Base-by-base conservation (phyloP, 2,329 filamentous ascomycete genomes). In the Neobulgaria alba region DNA sequence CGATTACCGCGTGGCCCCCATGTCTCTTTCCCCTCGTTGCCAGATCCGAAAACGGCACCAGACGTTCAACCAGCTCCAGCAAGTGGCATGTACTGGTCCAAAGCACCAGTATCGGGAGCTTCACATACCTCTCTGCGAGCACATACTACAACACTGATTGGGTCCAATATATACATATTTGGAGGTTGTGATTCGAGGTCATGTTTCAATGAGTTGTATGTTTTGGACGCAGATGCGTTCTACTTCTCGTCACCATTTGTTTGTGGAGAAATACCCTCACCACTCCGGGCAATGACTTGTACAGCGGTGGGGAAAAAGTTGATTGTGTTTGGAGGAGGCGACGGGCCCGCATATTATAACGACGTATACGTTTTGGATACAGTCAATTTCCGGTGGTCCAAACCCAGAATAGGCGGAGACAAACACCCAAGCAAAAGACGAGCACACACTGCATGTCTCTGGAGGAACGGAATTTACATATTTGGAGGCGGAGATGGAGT, bases 11-110 rank as follows among this genome's bases (percentile, higher is more conserved):
- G 51, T 33, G 50, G 65, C 15, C 59, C 66, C 36, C 65, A 74
- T 50, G 64, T 65, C 5, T 58, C 68, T 2, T 77, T 75, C 36
- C 77, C 77, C 23, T 65, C 73, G n/a, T 64, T 80, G 3, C 71
- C 70, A 26, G 69, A 77, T 50, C 67, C 73, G 9, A 64, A 64
- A 33, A 71, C 69, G 18, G 73, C 73, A 1, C 71, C 75, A 4
- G 72, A 81, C 43, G 77, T 83, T 14, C 67, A 71, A 8, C 66
- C 72, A 3, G 77, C 79, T 12, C 79, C 79, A 18, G 73, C 79
- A 14, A 79, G 76, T 36, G 79, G 79, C 53, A 83, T 84, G 79
- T 84, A 84, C 63, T 83, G 79, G 78, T 81, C 77, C 39, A 71
- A 68, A 26, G 78, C 79, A 8, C 74, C 73, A 5, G 68, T 75